Conservation (phyloP, 352 stramenopile species). For the Pythium coloratum region DNA sequence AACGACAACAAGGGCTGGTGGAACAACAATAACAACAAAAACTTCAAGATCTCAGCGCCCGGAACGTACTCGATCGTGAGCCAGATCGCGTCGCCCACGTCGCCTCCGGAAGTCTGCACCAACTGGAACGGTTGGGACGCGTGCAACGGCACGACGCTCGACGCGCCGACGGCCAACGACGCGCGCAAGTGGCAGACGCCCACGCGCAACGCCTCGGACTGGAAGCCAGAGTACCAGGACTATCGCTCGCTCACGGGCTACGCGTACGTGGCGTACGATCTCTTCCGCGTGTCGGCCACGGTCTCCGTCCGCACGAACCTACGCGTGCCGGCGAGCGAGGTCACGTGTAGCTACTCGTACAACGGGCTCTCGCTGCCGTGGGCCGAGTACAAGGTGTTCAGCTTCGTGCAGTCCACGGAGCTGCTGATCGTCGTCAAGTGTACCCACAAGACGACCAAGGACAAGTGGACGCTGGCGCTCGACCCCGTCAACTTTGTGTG, state of each 20-base stretch:
- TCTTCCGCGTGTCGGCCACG: conserved; percentile 32
- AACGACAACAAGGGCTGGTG: conserved; percentile 44
- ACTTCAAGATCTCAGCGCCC: conserved; percentile 41
- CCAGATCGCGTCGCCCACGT: conserved; percentile 23
- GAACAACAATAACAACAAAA: conserved; percentile 44
- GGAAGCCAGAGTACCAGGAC: conserved; percentile 38
- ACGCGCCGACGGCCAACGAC: conserved; percentile 20
- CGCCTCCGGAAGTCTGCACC: conserved; percentile 10
- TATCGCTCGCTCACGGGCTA: conserved; percentile 41
- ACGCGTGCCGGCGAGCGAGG: conserved; percentile 14
- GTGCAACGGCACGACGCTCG: background rate
- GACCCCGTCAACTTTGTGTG: conserved; percentile 72
- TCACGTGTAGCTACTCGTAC: conserved; percentile 39
- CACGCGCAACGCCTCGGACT: conserved; percentile 35
- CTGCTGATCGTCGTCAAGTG: conserved; percentile 38
- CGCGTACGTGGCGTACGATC: conserved; percentile 39
- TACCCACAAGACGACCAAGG: conserved; percentile 7
- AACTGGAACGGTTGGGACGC: conserved; percentile 8
- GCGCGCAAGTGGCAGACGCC: conserved; percentile 47
- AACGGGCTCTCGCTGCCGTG: conserved; percentile 32
- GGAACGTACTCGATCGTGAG: conserved; percentile 42
- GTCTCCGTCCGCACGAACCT: conserved; percentile 43
- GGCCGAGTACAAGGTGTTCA: conserved; percentile 25
- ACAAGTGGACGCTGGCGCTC: conserved; percentile 39
- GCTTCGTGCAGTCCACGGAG: conserved; percentile 27